Evolutionary conservation across 306 rosid species (phyloP).

Genomic region (Rosa chinensis): DNA sequence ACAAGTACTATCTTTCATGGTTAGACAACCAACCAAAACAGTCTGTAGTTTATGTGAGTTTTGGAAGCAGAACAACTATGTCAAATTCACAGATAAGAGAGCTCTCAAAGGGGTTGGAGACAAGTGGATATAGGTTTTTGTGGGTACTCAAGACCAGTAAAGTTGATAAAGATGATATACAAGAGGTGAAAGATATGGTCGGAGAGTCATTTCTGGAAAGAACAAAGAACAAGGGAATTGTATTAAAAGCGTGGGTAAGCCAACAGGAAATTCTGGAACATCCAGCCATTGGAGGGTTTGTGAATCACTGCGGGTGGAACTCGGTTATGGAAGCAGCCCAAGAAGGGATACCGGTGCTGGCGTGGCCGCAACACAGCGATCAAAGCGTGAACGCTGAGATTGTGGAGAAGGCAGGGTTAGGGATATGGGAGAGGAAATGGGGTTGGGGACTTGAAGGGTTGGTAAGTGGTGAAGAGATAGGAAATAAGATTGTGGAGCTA

Average conservation of each 20-base stretch:
- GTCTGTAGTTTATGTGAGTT: conserved; percentile 27
- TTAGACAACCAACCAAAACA: conserved; percentile 18
- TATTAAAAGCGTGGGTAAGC: conserved; percentile 30
- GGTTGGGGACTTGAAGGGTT: conserved; percentile 20
- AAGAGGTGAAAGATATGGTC: conserved; percentile 18
- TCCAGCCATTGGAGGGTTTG: conserved; percentile 21
- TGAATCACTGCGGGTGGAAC: conserved; percentile 33
- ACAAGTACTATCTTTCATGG: conserved; percentile 14
- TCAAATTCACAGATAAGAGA: conserved; percentile 14
- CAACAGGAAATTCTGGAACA: conserved; percentile 23
- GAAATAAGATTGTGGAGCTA: conserved; percentile 4
- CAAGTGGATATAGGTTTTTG: conserved; percentile 23
- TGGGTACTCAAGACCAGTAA: conserved; percentile 22
- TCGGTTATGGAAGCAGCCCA: conserved; percentile 25
- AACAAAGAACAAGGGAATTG: conserved; percentile 9
- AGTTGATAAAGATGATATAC: conserved; percentile 24
- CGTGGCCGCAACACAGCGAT: conserved; percentile 32
- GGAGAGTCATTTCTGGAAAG: conserved; percentile 24
- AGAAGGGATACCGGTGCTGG: conserved; percentile 26
- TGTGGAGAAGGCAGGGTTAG: conserved; percentile 25
- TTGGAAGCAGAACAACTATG: conserved; percentile 32
- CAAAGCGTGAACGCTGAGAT: conserved; percentile 24
- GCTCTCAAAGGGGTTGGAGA: conserved; percentile 19
- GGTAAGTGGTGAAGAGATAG: conserved; percentile 23
- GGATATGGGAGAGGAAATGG: conserved; percentile 11